Evolutionary conservation across 2,329 filamentous ascomycete species (phyloP).

Genomic region (Ceratocystis papillata): DNA sequence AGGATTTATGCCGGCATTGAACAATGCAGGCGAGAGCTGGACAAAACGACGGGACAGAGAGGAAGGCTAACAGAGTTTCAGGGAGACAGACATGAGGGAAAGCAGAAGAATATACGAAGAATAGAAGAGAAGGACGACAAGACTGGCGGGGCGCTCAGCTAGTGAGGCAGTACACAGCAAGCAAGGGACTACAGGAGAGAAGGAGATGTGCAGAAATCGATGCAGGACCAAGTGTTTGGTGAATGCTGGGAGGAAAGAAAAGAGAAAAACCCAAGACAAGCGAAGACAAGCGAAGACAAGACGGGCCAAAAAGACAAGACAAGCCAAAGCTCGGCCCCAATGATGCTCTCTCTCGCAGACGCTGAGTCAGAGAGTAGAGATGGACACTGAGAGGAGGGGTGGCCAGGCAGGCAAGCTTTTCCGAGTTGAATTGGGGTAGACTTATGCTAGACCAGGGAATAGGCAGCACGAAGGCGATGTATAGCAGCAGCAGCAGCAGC

Average conservation of each 20-base stretch:
- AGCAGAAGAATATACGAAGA: not conserved
- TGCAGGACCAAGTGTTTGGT: no score
- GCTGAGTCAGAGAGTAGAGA: slow-evolving; percentile 10
- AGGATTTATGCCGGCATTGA: not conserved
- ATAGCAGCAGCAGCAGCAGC: no score
- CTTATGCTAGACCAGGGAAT: not conserved
- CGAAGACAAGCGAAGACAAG: not conserved
- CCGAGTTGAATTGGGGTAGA: not conserved
- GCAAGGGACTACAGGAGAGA: no score
- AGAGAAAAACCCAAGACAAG: not conserved
- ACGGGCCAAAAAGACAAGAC: not conserved
- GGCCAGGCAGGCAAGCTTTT: not conserved
- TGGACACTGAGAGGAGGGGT: not conserved
- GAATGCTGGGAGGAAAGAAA: not conserved
- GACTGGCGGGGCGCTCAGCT: no score
- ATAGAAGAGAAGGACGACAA: not conserved
- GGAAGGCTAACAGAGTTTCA: not conserved
- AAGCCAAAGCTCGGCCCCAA: slow-evolving; percentile 8
- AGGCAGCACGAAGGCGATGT: not conserved
- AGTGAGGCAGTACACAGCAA: no score
- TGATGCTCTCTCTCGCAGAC: not conserved
- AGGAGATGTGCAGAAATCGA: no score
- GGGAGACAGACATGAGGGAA: not conserved
- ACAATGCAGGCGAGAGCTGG: not conserved
- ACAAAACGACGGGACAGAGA: not conserved